phyloP scores from a whole-genome alignment of 2,329 filamentous ascomycete species.

The Teratosphaeria zuluensis region DNA sequence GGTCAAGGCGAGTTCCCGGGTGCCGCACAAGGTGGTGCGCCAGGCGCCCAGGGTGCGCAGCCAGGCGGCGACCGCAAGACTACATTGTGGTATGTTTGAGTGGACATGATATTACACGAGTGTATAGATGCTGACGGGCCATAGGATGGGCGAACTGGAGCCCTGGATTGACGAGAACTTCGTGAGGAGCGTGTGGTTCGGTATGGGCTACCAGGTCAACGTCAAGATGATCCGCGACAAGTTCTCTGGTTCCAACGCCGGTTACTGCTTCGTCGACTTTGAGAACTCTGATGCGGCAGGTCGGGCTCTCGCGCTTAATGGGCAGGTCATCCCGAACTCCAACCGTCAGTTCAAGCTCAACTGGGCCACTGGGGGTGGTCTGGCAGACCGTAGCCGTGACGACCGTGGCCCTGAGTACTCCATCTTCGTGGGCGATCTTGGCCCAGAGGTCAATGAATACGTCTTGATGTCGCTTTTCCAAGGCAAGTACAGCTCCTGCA shows the following conservation, averaged over 20 bases:
- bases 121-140: neutral
- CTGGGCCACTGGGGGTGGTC: conserved; percentile 93
- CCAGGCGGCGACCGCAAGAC: conserved; percentile 39
- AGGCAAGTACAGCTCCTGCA: conserved; percentile 90
- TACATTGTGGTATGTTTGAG: conserved; percentile 40
- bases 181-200: conserved; percentile 88
- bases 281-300: conserved; percentile 69
- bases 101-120: neutral
- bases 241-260: conserved; percentile 92
- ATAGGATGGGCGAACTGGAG: conserved; percentile 97
- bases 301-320: conserved; percentile 86
- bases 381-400: conserved; percentile 88
- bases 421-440: conserved; percentile 96
- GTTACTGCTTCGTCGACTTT: conserved; percentile 98
- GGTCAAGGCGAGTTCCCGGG: conserved; percentile 39
- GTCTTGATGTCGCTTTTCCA: conserved; percentile 96
- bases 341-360: conserved; percentile 96
- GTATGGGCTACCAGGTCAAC: conserved; percentile 88
- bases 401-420: conserved; percentile 92
- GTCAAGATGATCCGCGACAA: conserved; percentile 99
- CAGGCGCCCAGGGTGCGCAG: conserved; percentile 28
- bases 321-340: conserved; percentile 83
- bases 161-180: conserved; percentile 99
- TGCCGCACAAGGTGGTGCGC: conserved; percentile 32
- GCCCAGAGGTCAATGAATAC: conserved; percentile 97